A percentile compares a stretch with the other conserved stretches of the same genome.
Conservation (phyloP, 2,329 filamentous ascomycete genomes). For the Claviceps monticola region DNA sequence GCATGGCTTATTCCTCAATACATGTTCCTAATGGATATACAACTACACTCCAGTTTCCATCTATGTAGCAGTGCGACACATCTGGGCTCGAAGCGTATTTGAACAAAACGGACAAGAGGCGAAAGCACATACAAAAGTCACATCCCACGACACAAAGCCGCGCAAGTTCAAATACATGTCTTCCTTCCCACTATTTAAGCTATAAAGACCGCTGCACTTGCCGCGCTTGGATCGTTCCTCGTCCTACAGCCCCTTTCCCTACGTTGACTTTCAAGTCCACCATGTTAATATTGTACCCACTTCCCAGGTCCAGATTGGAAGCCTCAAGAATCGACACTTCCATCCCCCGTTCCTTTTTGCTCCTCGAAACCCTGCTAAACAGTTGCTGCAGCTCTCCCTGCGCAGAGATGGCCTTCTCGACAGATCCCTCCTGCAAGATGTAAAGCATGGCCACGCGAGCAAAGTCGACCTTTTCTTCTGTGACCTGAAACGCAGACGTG, state of each 20-base stretch:
- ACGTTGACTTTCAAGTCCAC: constrained; percentile 31
- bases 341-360: constrained; percentile 13
- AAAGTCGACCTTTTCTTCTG: constrained; percentile 47
- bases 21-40: too few relatives aligned
- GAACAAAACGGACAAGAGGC: too few relatives aligned
- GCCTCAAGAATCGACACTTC: constrained; percentile 27
- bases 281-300: constrained; percentile 34
- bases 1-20: too few relatives aligned
- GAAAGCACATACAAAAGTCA: too few relatives aligned
- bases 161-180: too few relatives aligned
- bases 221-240: constrained; percentile 11
- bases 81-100: too few relatives aligned
- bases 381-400: constrained; percentile 41
- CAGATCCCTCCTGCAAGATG: constrained; percentile 40
- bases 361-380: constrained; percentile 28
- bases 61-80: too few relatives aligned
- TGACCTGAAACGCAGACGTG: constrained; percentile 29
- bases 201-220: not conserved
- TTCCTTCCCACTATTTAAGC: not conserved
- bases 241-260: constrained; percentile 17
- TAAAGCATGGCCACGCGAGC: constrained; percentile 47
- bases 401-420: constrained; percentile 37
- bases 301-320: constrained; percentile 27
- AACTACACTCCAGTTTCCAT: too few relatives aligned
- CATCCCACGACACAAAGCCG: not conserved